Percentiles rank a stretch among this genome's conserved stretches.
These are phyloP conservation scores for Thinopyrum elongatum DNA, from an alignment of 176 grass and related monocot species.

Conservation along the genomic window DNA sequence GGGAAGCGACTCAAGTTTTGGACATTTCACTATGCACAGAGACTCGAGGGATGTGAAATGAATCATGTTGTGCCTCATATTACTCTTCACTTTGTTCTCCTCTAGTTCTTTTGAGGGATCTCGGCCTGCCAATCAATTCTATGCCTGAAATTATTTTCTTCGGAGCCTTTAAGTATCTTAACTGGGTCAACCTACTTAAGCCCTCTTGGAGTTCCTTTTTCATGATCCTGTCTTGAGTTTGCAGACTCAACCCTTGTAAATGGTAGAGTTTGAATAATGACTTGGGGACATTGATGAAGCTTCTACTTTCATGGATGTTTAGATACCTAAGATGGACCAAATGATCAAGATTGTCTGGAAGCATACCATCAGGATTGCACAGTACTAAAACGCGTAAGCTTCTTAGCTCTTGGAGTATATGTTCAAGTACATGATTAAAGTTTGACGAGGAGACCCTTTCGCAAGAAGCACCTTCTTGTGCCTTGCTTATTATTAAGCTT, in stretches of 20 bases:
- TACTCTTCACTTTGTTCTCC: background rate
- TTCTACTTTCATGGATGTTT: background rate
- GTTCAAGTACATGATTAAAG: conserved; percentile 24
- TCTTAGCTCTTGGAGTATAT: conserved; percentile 12
- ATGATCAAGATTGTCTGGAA: conserved; percentile 26
- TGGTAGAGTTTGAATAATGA: conserved; percentile 47
- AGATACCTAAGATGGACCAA: conserved; percentile 49
- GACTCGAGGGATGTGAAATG: background rate
- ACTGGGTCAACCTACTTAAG: conserved; percentile 29
- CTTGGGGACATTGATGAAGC: background rate
- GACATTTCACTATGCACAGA: background rate
- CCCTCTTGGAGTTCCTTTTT: background rate
- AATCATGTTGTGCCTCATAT: background rate
- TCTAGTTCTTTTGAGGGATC: conserved; percentile 14
- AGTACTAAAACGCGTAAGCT: conserved; percentile 35
- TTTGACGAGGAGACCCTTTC: background rate
- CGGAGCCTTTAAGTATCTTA: conserved; percentile 28
- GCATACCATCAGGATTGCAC: conserved; percentile 8
- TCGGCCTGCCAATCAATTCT: conserved; percentile 23
- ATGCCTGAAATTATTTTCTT: conserved; percentile 8
- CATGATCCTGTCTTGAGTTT: background rate
- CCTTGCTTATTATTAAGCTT: conserved; percentile 41
- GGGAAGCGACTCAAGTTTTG: background rate
- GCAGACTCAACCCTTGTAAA: conserved; percentile 23
- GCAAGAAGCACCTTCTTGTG: background rate